phyloP scores from a whole-genome alignment of 2,329 filamentous ascomycete species.

The Aspergillus sp. region DNA sequence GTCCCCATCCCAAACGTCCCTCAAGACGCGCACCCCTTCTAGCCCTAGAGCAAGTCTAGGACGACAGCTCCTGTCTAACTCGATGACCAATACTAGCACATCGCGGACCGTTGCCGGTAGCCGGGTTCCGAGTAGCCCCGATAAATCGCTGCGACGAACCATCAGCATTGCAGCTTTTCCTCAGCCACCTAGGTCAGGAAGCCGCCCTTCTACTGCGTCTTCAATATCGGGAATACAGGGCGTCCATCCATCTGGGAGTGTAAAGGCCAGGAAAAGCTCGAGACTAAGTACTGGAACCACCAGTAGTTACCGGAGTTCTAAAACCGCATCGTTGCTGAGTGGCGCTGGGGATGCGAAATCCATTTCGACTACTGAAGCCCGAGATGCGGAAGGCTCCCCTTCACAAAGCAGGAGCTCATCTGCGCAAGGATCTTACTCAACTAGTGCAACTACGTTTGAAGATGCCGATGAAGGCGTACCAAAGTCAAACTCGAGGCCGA shows the following conservation, averaged over 20 bases:
- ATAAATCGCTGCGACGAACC: slow-evolving; percentile 77
- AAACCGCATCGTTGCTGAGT: slow-evolving; percentile 74
- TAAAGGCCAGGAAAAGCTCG: slow-evolving; percentile 58
- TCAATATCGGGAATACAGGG: slow-evolving; percentile 41
- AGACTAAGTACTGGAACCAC: slow-evolving; percentile 58
- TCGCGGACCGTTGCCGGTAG: slow-evolving; percentile 58
- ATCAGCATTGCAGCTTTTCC: slow-evolving; percentile 95
- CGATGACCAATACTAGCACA: slow-evolving; percentile 58
- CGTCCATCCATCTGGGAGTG: slow-evolving; percentile 30
- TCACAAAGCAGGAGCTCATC: slow-evolving; percentile 90
- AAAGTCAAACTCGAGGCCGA: slow-evolving; percentile 41
- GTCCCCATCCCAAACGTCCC: slow-evolving; percentile 50
- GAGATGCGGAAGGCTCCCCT: slow-evolving; percentile 77
- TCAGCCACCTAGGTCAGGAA: slow-evolving; percentile 74
- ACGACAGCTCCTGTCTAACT: slow-evolving; percentile 50
- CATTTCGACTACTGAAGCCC: slow-evolving; percentile 62
- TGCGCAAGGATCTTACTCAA: slow-evolving; percentile 87
- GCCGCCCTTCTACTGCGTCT: slow-evolving; percentile 63
- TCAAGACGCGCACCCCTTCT: slow-evolving; percentile 61
- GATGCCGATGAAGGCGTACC: slow-evolving; percentile 64
- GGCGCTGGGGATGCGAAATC: slow-evolving; percentile 76
- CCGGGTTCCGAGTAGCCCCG: slow-evolving; percentile 55
- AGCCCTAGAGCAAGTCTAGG: slow-evolving; percentile 54
- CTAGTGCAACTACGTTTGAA: slow-evolving; percentile 85
- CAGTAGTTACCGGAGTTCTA: slow-evolving; percentile 51